These are phyloP conservation scores for Nemania bipapillata DNA, from an alignment of 2,329 filamentous ascomycete genomes.

Conservation along the genomic window DNA sequence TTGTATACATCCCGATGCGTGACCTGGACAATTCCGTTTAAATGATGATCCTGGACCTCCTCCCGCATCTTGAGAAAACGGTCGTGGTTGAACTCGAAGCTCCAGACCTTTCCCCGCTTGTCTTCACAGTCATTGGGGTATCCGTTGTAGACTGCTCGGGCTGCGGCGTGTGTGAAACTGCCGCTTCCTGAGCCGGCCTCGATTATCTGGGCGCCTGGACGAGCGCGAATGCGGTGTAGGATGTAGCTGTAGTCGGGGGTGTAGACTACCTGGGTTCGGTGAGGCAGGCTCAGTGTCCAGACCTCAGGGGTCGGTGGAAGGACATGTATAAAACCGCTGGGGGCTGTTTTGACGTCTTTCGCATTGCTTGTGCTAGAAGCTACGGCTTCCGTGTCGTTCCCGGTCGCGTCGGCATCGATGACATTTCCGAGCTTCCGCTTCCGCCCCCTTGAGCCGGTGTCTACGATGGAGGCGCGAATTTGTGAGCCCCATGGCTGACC, in stretches of 20 bases:
- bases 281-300: conserved; percentile 82
- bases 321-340: conserved; percentile 80
- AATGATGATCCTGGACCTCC: conserved; percentile 74
- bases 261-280: conserved; percentile 87
- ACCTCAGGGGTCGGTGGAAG: conserved; percentile 82
- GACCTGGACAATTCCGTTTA: conserved; percentile 74
- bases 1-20: conserved; percentile 83
- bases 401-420: conserved; percentile 59
- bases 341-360: conserved; percentile 62
- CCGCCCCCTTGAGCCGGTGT: conserved; percentile 87
- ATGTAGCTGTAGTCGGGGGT: conserved; percentile 89
- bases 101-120: conserved; percentile 76
- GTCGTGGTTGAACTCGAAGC: conserved; percentile 82
- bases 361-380: conserved; percentile 32
- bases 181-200: conserved; percentile 85
- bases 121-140: conserved; percentile 62
- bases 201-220: conserved; percentile 78
- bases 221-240: conserved; percentile 77
- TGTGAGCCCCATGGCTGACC: conserved; percentile 90
- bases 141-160: conserved; percentile 79
- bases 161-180: conserved; percentile 83
- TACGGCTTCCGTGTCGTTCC: conserved; percentile 51
- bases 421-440: conserved; percentile 66
- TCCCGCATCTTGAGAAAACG: conserved; percentile 74
- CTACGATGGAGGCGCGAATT: conserved; percentile 86